Evolutionary conservation across 768 basidiomycete genomes (phyloP), one percentile per base, ranked within the genome.

Genomic region (Flagelloscypha sp.): DNA sequence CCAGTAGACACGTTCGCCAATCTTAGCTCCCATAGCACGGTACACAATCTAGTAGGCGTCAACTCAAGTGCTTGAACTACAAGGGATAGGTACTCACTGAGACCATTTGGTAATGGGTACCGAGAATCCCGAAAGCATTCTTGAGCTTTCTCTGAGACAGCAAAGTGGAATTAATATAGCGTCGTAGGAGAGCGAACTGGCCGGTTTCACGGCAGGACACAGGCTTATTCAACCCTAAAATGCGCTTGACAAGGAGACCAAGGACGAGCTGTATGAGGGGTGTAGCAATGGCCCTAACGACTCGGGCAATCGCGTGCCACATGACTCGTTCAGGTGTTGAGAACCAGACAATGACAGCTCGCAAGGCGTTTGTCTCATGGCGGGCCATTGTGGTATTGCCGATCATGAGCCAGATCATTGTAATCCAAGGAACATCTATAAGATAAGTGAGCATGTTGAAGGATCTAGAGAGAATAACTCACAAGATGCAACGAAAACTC

Each of bases 1-100:
- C 68, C 68, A 70, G 46, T 69, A 70, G 8, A 70, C 57, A 7
- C 62, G 61, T 40, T 57, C 48, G 15, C 68, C 68, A n/a, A 70
- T 50, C 48, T 66, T 68, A 15, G 68, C 67, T n/a, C 68, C 68
- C 68, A 70, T 68, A 6, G 50, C 47, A n/a, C 67, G 58, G 40
- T 60, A 68, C 1, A 61, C 52, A 17, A 63, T 47, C 58, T 64
- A 35, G 9, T 5, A 20, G 13, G 38, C 12, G 16, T 18, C 8
- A 29, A 19, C 24, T 16, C 5, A 36, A 27, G 31, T 32, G 24
- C n/a, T 17, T 13, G 19, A 13, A 6, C 7, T 20, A 16, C 21
- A 18, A 22, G 15, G 17, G 20, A 28, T 37, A 9, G 25, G 7
- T 22, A 43, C 58, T 40, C 41, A 65, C 62, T 19, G 68, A 70